Evolutionary conservation across 768 basidiomycete genomes (phyloP), one percentile per base, ranked within the genome.

Genomic region (Russula griseocarnosa): DNA sequence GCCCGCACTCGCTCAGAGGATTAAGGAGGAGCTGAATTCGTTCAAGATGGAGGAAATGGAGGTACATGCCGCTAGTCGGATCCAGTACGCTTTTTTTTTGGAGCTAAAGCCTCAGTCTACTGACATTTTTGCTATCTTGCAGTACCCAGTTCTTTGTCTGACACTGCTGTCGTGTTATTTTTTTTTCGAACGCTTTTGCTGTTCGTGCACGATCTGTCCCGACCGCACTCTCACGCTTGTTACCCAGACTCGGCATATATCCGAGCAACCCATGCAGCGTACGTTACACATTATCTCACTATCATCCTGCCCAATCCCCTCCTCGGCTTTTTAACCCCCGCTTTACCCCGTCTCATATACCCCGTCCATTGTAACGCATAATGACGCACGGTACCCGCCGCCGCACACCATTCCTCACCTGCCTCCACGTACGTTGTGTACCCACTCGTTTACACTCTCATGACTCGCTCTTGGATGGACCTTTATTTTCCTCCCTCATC

Each of bases 11-110:
- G 96, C 96, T 46, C 93, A 98, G 79, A 83, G 88, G 70, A 98
- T 99, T 75, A 99, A 99, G 82, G 94, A 96, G 77, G 93, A 96
- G 77, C 80, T 99, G 58, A 99, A 99, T 76, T 93, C 92, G 61
- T 98, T 92, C 78, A 98, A 98, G 82, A 92, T 98, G 90, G 94
- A 96, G 76, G 94, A 98, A 79, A 98, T 99, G 96, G 93, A 95
- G 74, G 94, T 99, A 66, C 96, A 98, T 76, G 90, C 91, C 69
- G 80, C 89, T 55, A 95, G 92, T 76, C 86, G 92, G 75, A 85
- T 91, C 70, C 88, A 97, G 92, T 94, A 74, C 69, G 92, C 60
- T 3, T 57, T 51, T 63, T 55, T 56, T 46, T 59, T 54, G 46
- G 52, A 44, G 26, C 47, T 61, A 55, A 55, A 42, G 51, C 38